Conservation (phyloP, 495 filamentous ascomycete species). For the Aspergillus cristatus region DNA sequence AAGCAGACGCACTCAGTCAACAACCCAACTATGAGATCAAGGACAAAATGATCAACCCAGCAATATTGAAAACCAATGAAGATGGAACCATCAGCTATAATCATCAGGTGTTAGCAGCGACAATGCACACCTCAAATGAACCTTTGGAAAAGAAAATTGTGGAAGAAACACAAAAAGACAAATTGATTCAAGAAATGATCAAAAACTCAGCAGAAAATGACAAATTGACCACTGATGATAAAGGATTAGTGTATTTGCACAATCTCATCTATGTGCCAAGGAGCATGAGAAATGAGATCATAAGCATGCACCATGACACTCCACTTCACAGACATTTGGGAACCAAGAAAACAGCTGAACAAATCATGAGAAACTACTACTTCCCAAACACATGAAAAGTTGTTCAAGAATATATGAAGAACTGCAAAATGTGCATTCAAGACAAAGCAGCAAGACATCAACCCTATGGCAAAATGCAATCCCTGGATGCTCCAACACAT, state of each 20-base stretch:
- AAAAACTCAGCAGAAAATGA: not conserved
- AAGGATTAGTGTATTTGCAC: slow-evolving; percentile 6
- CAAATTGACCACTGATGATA: not conserved
- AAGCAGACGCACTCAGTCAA: slow-evolving; percentile 7
- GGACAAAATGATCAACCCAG: slow-evolving; percentile 4
- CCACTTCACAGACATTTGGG: slow-evolving; percentile 1
- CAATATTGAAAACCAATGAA: slow-evolving; percentile 5
- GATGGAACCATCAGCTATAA: slow-evolving; percentile 5
- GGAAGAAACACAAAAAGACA: slow-evolving; percentile 1
- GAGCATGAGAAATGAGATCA: slow-evolving; percentile 2
- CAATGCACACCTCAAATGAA: not conserved
- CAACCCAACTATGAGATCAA: slow-evolving; percentile 6
- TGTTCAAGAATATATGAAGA: slow-evolving; percentile 6
- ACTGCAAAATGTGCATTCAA: slow-evolving; percentile 2
- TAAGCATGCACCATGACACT: slow-evolving; percentile 3
- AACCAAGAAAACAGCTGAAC: slow-evolving; percentile 4
- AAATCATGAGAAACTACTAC: slow-evolving; percentile 5
- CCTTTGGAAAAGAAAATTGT: not conserved
- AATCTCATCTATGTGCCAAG: slow-evolving; percentile 4
- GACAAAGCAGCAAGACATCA: slow-evolving; percentile 2
- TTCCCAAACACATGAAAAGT: slow-evolving; percentile 1
- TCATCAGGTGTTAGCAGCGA: not conserved
- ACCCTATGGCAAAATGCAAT: slow-evolving; percentile 8
- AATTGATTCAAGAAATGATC: not conserved
- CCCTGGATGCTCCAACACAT: not conserved